Conservation (phyloP, 495 filamentous ascomycete species). For the Annulohypoxylon stygium region DNA sequence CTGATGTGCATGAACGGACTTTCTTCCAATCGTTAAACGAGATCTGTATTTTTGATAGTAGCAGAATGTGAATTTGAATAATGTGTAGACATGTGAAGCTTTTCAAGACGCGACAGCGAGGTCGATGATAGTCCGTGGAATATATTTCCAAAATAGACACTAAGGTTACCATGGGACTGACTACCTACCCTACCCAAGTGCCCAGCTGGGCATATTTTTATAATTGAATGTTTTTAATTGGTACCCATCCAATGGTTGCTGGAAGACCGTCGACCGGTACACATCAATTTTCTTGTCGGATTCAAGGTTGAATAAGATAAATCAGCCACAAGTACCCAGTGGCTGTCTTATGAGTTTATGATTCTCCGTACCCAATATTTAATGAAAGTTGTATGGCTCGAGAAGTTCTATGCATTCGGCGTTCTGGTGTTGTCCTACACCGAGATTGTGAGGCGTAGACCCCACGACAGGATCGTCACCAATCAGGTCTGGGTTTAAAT, state of each 20-base stretch:
- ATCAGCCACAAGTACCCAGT: too few relatives aligned
- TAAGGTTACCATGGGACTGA: too few relatives aligned
- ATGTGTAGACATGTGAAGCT: background rate
- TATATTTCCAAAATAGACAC: too few relatives aligned
- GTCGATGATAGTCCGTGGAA: background rate
- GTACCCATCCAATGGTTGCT: background rate
- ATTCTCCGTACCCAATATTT: too few relatives aligned
- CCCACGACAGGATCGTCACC: background rate
- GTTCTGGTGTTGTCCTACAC: constrained; percentile 11
- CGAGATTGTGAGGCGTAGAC: constrained; percentile 29
- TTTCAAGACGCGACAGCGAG: background rate
- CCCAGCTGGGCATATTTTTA: background rate
- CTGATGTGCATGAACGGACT: too few relatives aligned
- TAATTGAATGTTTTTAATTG: background rate
- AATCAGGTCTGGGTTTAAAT: background rate
- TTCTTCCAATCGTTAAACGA: too few relatives aligned
- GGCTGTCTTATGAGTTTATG: too few relatives aligned
- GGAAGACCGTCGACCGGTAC: background rate
- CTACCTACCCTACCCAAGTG: background rate
- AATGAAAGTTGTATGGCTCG: background rate
- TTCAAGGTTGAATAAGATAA: too few relatives aligned
- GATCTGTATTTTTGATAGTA: too few relatives aligned
- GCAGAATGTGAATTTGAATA: background rate
- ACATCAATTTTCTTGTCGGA: too few relatives aligned
- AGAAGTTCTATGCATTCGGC: constrained; percentile 6